Evolutionary conservation across 2,329 filamentous ascomycete genomes (phyloP), one percentile per base, ranked within the genome.

Genomic region (Fusarium tjaetaba): DNA sequence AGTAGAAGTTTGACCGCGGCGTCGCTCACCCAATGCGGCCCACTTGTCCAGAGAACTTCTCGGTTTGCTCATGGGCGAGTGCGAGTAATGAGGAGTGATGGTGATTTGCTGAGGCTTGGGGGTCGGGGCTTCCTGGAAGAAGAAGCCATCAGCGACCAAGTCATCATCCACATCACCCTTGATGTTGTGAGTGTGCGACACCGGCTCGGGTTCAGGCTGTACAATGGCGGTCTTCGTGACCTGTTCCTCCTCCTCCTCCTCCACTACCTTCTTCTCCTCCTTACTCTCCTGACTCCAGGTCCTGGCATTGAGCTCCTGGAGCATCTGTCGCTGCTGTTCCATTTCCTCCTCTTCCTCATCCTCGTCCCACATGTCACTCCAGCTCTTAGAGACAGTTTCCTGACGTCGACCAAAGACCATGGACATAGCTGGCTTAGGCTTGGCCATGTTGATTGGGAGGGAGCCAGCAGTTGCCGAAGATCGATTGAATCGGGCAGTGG

Each of bases 361-460:
- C 82, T 98, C 96, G 67, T 98, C 96, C 92, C 95, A 98, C 82
- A 98, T 91, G 82, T 99, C 96, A 79, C 95, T 97, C 96, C 96
- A 99, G 86, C 96, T 98, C 92, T 98, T 98, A 64, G 96, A 97
- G 53, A 97, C 94, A 53, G 89, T 86, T 51, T 96, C 93, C 71
- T 90, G 89, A 80, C 93, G 91, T 79, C 91, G 91, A 58, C 93
- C 94, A 80, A 97, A 96, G 57, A 96, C 90, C 79, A 92, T 89
- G 9, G 93, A 91, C 87, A 96, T 92, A 70, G 93, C 91, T 61
- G 92, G 88, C 71, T 90, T 87, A 2, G 94, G 92, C 80, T 96
- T 91, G 20, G 93, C 93, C 83, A 95, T 94, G 71, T 89, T 91
- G 80, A 96, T 96, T 10, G 93, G 92, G 32, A 96, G 87, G 4